Evolutionary conservation across 2,329 filamentous ascomycete species (phyloP).

Genomic region (Fusarium temperatum): DNA sequence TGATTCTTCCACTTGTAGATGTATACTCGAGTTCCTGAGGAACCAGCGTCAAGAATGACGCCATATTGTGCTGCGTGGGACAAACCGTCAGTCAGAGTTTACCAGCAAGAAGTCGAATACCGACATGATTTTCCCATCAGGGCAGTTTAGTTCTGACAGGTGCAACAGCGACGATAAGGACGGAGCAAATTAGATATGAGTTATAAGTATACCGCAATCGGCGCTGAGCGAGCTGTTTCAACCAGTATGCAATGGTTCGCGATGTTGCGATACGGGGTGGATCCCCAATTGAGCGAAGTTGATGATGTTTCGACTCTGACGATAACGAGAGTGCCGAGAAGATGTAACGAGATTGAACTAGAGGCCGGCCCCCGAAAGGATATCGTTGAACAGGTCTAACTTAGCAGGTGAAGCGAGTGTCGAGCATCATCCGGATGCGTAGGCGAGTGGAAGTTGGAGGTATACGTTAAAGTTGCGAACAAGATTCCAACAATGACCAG

Average conservation of each 20-base stretch:
- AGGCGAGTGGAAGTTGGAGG: constrained; percentile 18
- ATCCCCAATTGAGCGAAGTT: constrained; percentile 14
- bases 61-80: constrained; percentile 73
- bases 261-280: constrained; percentile 24
- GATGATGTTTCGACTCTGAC: constrained; percentile 1
- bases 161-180: neutral
- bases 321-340: neutral
- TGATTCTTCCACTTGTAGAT: constrained; percentile 94
- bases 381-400: neutral
- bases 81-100: constrained; percentile 26
- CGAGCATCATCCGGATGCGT: constrained; percentile 32
- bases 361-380: neutral
- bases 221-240: neutral
- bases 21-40: constrained; percentile 94
- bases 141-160: constrained; percentile 6
- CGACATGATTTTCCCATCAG: constrained; percentile 51
- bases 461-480: constrained; percentile 15
- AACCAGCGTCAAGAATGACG: constrained; percentile 96
- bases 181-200: neutral
- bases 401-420: constrained; percentile 32
- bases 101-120: constrained; percentile 23
- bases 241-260: constrained; percentile 4
- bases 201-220: neutral
- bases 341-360: neutral
- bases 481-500: constrained; percentile 12